Evolutionary conservation across 1,139 yeast genomes (phyloP).

Genomic region (Debaryomyces sp.): DNA sequence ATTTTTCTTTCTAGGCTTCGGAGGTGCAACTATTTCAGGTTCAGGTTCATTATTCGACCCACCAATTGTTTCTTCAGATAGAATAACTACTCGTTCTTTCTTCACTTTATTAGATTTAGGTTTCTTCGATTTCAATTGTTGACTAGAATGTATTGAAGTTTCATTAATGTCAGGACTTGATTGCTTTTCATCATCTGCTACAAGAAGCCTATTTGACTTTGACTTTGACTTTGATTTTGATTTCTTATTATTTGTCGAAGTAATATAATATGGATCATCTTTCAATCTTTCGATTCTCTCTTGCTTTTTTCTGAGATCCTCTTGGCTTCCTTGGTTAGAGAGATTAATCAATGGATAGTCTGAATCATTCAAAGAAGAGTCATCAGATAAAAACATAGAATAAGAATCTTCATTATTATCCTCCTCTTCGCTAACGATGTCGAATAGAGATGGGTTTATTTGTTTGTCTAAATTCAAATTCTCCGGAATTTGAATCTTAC

Average conservation of each 20-base stretch:
- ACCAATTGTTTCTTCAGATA: constrained; percentile 58
- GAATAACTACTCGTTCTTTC: constrained; percentile 60
- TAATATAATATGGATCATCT: constrained; percentile 80
- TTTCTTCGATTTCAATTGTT: constrained; percentile 24
- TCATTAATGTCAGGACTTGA: constrained; percentile 22
- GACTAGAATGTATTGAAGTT: constrained; percentile 15
- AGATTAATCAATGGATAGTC: constrained; percentile 24
- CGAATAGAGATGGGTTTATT: constrained; percentile 33
- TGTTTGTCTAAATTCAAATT: constrained; percentile 58
- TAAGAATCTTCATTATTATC: constrained; percentile 19
- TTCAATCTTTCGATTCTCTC: constrained; percentile 61
- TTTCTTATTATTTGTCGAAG: constrained; percentile 22
- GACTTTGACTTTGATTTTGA: constrained; percentile 17
- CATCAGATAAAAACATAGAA: constrained; percentile 22
- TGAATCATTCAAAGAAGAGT: constrained; percentile 27
- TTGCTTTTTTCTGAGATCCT: constrained; percentile 32
- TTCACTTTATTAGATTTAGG: constrained; percentile 33
- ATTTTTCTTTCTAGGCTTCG: constrained; percentile 36
- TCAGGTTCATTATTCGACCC: constrained; percentile 15
- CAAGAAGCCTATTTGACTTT: constrained; percentile 15
- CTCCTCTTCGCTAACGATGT: constrained; percentile 18
- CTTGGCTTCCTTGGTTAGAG: constrained; percentile 22
- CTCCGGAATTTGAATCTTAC: constrained; percentile 58
- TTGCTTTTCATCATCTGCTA: constrained; percentile 17
- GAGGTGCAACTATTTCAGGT: constrained; percentile 12